A percentile compares a stretch with the other conserved stretches of the same genome.
phyloP scores from a whole-genome alignment of 805 yeast genomes.

The Lipomyces japonicus region DNA sequence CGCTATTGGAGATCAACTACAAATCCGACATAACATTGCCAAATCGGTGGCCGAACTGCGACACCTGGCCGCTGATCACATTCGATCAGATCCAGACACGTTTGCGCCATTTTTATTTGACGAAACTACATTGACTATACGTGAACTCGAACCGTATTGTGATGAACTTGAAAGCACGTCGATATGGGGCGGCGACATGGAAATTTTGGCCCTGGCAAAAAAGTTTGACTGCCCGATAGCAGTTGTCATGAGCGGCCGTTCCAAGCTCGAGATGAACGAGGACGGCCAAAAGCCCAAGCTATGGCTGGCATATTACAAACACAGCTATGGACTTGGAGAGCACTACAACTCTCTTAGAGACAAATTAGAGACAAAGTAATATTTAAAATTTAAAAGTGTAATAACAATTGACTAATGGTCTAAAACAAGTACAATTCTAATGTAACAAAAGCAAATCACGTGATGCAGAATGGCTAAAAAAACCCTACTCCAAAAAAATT shows the following conservation, averaged over 20 bases:
- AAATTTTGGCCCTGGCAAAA: slow-evolving; percentile 73
- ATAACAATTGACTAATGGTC: no score
- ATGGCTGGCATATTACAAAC: slow-evolving; percentile 75
- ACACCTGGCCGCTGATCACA: slow-evolving; percentile 59
- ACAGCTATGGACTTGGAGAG: slow-evolving; percentile 86
- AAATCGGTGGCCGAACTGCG: slow-evolving; percentile 55
- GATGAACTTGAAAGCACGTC: slow-evolving; percentile 68
- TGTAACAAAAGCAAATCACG: no score
- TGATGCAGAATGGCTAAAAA: no score
- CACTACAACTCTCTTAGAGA: slow-evolving; percentile 70
- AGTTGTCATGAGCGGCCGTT: slow-evolving; percentile 72
- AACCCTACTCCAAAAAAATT: no score
- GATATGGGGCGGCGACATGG: slow-evolving; percentile 96
- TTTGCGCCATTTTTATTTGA: slow-evolving; percentile 81
- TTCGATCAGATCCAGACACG: slow-evolving; percentile 60
- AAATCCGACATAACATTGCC: slow-evolving; percentile 46
- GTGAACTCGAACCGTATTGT: slow-evolving; percentile 66
- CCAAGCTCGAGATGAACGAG: slow-evolving; percentile 62
- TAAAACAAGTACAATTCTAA: no score
- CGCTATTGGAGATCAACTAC: slow-evolving; percentile 74
- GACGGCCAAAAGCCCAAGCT: slow-evolving; percentile 47
- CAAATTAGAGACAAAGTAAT: no score
- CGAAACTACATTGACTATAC: slow-evolving; percentile 62
- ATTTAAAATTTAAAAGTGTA: no score
- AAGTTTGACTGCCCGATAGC: slow-evolving; percentile 71